Conservation (phyloP, 1,284 basidiomycete species). For the Fomitopsis pinicola region DNA sequence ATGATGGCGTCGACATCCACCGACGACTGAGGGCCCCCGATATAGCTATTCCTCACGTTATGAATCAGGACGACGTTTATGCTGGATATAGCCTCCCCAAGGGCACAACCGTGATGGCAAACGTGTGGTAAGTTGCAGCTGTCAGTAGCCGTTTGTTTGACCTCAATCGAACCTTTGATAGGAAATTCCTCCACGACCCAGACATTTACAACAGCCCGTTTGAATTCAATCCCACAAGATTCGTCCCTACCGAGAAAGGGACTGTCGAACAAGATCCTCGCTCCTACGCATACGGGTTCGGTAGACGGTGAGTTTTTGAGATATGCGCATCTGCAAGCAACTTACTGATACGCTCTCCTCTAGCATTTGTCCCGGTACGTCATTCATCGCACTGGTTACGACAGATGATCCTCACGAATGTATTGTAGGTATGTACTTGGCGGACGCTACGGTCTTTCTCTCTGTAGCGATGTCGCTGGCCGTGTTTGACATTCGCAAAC, state of each 20-base stretch:
- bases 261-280: constrained; percentile 22
- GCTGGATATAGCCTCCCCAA: constrained; percentile 27
- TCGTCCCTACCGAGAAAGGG: constrained; percentile 17
- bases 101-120: constrained; percentile 23
- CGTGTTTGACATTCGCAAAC: constrained; percentile 27
- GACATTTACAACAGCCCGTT: constrained; percentile 23
- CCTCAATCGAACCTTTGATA: constrained; percentile 3
- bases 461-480: constrained; percentile 28
- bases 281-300: constrained; percentile 24
- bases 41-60: constrained; percentile 22
- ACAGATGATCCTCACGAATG: neutral
- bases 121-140: constrained; percentile 16
- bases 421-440: constrained; percentile 22
- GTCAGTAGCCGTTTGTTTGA: neutral
- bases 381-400: neutral
- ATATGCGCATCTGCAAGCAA: too few relatives aligned
- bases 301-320: constrained; percentile 13
- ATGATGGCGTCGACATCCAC: too few relatives aligned
- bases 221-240: constrained; percentile 27
- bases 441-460: constrained; percentile 29
- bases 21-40: neutral
- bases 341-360: neutral
- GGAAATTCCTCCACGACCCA: constrained; percentile 28
- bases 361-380: constrained; percentile 15
- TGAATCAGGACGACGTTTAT: constrained; percentile 26